Percentiles rank a stretch among this genome's conserved stretches.
Evolutionary conservation across 495 filamentous ascomycete genomes (phyloP).

Genomic region (Podospora bellae-mahoneyi): DNA sequence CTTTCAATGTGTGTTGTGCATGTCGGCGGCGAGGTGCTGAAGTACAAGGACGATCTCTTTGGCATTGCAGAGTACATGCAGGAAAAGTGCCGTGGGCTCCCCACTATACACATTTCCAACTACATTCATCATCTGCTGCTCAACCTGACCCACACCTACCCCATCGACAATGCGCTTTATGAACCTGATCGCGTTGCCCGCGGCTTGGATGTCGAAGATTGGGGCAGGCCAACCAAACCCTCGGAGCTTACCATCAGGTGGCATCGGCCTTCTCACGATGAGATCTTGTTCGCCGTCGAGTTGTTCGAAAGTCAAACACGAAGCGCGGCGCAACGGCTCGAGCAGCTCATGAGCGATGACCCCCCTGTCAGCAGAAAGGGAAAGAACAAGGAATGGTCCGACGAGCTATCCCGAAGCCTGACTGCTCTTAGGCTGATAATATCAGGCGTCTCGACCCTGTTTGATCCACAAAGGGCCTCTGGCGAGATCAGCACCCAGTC

Average conservation of each 20-base stretch:
- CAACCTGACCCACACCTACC: conserved; percentile 90
- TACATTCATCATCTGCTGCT: conserved; percentile 99
- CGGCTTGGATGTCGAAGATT: conserved; percentile 62
- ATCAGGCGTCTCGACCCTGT: conserved; percentile 83
- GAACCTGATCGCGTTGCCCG: conserved; percentile 59
- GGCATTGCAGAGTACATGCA: conserved; percentile 96
- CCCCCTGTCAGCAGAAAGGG: conserved; percentile 89
- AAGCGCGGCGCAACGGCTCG: conserved; percentile 54
- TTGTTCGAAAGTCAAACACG: conserved; percentile 78
- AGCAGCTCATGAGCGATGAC: conserved; percentile 70
- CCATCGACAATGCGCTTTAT: conserved; percentile 80
- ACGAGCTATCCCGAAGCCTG: conserved; percentile 88
- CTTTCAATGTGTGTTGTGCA: conserved; percentile 98
- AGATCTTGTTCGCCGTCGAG: conserved; percentile 84
- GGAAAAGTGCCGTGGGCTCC: conserved; percentile 84
- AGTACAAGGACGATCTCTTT: conserved; percentile 82
- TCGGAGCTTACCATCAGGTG: conserved; percentile 78
- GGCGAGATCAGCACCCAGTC: conserved; percentile 34
- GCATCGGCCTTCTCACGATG: conserved; percentile 77
- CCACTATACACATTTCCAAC: conserved; percentile 93
- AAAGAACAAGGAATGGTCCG: conserved; percentile 96
- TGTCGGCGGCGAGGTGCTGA: conserved; percentile 81
- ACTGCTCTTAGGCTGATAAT: conserved; percentile 80
- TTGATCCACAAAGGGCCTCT: conserved; percentile 72
- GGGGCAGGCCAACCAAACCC: conserved; percentile 71